Percentiles rank a stretch among this genome's conserved stretches.
These are phyloP conservation scores for Thermomucor indicae-seudaticae DNA, from an alignment of 371 early-diverging fungal genomes.

Conservation along the genomic window DNA sequence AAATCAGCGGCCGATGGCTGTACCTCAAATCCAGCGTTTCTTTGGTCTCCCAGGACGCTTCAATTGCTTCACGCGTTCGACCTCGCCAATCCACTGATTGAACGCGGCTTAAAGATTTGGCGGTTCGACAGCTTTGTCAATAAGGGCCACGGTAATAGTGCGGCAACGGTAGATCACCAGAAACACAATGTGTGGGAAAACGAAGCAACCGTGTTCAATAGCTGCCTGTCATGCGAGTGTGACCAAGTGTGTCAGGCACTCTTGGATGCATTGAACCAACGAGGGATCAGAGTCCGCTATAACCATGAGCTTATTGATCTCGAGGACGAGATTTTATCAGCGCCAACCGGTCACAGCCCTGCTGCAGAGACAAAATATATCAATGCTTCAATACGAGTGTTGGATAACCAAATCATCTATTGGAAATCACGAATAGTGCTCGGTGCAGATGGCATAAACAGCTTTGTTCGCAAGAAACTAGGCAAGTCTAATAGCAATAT, in stretches of 20 bases:
- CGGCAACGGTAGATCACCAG: slow-evolving; percentile 8
- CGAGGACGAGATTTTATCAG: not conserved
- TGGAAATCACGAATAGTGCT: slow-evolving; percentile 26
- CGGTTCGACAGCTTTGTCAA: slow-evolving; percentile 21
- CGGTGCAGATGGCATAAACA: slow-evolving; percentile 31
- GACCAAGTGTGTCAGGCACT: slow-evolving; percentile 5
- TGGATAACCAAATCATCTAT: not conserved
- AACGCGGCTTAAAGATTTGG: slow-evolving; percentile 25
- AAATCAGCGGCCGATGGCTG: too few relatives aligned
- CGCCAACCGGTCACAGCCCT: not conserved
- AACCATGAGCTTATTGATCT: slow-evolving; percentile 8
- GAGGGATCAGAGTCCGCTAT: slow-evolving; percentile 1
- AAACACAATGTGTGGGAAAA: slow-evolving; percentile 30
- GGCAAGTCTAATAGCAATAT: slow-evolving; percentile 29
- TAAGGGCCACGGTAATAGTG: slow-evolving; percentile 18
- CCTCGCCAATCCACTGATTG: slow-evolving; percentile 12
- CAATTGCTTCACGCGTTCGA: slow-evolving; percentile 30
- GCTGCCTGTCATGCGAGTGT: slow-evolving; percentile 21
- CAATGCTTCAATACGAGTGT: not conserved
- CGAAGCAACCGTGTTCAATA: slow-evolving; percentile 25
- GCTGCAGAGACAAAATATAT: not conserved
- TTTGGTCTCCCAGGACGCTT: slow-evolving; percentile 33
- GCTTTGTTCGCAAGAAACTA: slow-evolving; percentile 35
- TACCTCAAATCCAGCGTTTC: slow-evolving; percentile 16
- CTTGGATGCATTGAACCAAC: slow-evolving; percentile 2